Conservation (phyloP, 768 basidiomycete genomes). For the Kwoniella sp. region DNA sequence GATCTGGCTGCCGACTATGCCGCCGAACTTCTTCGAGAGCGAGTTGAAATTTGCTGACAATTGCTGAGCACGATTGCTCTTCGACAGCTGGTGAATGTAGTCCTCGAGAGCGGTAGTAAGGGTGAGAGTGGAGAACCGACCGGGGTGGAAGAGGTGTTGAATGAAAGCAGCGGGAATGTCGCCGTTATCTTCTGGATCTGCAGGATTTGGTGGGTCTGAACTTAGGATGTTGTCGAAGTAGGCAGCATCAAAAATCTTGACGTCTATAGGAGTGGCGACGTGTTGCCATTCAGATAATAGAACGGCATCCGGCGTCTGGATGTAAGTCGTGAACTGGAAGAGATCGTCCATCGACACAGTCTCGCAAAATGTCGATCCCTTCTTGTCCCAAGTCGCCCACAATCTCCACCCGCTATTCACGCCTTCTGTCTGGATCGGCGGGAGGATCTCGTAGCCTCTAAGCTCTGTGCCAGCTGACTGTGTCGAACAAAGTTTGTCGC, state of each 20-base stretch:
- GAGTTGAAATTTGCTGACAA: slow-evolving; percentile 61
- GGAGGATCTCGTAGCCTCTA: slow-evolving; percentile 42
- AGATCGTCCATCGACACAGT: slow-evolving; percentile 51
- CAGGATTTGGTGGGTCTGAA: slow-evolving; percentile 54
- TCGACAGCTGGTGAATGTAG: slow-evolving; percentile 69
- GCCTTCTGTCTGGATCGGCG: slow-evolving; percentile 22
- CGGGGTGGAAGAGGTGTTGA: slow-evolving; percentile 79
- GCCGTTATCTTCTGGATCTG: slow-evolving; percentile 50
- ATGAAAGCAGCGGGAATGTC: slow-evolving; percentile 74
- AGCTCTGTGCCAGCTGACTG: slow-evolving; percentile 46
- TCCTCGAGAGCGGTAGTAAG: slow-evolving; percentile 79
- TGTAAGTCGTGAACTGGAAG: slow-evolving; percentile 68
- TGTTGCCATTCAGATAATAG: slow-evolving; percentile 45
- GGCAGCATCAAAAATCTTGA: slow-evolving; percentile 59
- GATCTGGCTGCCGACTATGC: slow-evolving; percentile 84
- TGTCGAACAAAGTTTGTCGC: slow-evolving; percentile 47
- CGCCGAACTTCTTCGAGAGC: slow-evolving; percentile 72
- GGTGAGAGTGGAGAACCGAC: slow-evolving; percentile 80
- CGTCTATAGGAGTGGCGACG: slow-evolving; percentile 24
- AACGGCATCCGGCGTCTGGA: slow-evolving; percentile 16
- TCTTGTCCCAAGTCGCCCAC: slow-evolving; percentile 45
- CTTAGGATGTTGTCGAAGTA: slow-evolving; percentile 82
- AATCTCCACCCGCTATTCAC: slow-evolving; percentile 41
- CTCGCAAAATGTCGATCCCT: slow-evolving; percentile 32
- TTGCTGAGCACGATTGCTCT: slow-evolving; percentile 61